phyloP scores from a whole-genome alignment of 768 basidiomycete genomes.

The Collybiopsis confluens region DNA sequence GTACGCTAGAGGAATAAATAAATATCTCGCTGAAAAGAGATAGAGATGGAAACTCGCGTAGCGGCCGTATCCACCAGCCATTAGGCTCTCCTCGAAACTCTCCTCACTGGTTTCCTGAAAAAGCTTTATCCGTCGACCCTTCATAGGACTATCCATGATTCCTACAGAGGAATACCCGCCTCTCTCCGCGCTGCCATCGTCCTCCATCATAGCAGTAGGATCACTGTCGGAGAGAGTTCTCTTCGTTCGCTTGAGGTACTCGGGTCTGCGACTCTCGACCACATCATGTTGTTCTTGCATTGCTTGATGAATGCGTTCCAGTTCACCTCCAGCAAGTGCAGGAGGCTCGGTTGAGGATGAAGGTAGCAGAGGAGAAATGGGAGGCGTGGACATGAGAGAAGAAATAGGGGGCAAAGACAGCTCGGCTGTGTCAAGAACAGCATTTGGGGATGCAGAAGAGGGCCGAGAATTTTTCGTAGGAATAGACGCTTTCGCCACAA shows the following conservation, averaged over 20 bases:
- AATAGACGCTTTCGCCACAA: constrained; percentile 19
- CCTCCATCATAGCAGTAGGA: constrained; percentile 29
- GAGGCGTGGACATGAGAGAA: constrained; percentile 10
- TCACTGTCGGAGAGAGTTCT: constrained; percentile 41
- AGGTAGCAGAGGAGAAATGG: constrained; percentile 5
- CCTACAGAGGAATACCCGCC: constrained; percentile 37
- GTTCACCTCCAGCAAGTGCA: constrained; percentile 41
- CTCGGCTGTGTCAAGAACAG: constrained; percentile 14
- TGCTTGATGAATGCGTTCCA: constrained; percentile 55
- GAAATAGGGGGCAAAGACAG: constrained; percentile 19
- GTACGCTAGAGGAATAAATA: constrained; percentile 36
- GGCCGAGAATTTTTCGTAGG: constrained; percentile 10
- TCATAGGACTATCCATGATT: constrained; percentile 65
- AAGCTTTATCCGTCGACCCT: constrained; percentile 67
- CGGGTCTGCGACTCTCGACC: constrained; percentile 62
- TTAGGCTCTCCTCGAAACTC: constrained; percentile 80
- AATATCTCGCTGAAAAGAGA: constrained; percentile 6
- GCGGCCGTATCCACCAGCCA: constrained; percentile 76
- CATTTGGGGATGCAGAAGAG: constrained; percentile 13
- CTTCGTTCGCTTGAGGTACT: constrained; percentile 63
- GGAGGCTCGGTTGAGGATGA: constrained; percentile 13
- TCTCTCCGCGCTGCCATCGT: constrained; percentile 25
- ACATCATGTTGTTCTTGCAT: constrained; percentile 49
- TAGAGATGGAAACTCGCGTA: constrained; percentile 47
- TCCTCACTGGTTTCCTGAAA: constrained; percentile 83